Conservation (phyloP, 768 basidiomycete species). For the Myochromella boudieri region DNA sequence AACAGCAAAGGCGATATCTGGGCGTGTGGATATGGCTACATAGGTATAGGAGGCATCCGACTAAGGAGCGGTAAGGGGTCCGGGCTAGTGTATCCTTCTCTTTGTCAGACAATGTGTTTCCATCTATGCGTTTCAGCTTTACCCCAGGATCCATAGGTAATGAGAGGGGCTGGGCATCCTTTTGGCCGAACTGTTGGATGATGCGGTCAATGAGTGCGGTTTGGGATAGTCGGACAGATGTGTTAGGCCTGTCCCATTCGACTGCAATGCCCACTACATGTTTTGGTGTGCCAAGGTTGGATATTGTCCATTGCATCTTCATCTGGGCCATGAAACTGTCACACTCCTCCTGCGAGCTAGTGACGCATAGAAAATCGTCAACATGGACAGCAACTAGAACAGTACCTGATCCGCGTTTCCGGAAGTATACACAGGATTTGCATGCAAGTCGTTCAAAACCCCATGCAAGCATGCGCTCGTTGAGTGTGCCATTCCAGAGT, state of each 20-base stretch:
- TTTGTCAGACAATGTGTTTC: background rate
- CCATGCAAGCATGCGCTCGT: background rate
- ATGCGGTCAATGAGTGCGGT: slow-evolving; percentile 4
- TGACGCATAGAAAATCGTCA: background rate
- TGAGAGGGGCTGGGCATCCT: background rate
- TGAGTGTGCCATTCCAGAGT: background rate
- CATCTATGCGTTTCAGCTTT: background rate
- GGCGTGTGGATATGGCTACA: slow-evolving; percentile 2
- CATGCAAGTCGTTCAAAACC: background rate
- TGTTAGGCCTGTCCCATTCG: background rate
- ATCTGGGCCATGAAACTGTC: background rate
- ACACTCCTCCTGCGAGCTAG: background rate
- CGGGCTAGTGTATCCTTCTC: background rate
- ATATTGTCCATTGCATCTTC: background rate
- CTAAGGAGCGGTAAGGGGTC: background rate
- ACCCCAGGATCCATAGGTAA: slow-evolving; percentile 3
- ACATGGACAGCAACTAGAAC: background rate
- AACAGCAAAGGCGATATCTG: slow-evolving; percentile 2
- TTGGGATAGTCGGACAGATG: background rate
- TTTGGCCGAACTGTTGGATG: background rate
- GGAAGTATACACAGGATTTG: background rate
- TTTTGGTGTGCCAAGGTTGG: background rate
- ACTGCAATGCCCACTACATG: background rate
- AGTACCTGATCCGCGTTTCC: background rate
- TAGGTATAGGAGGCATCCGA: slow-evolving; percentile 2